Conservation (phyloP, 108 stramenopile species). For the Cylindrotheca fusiformis region DNA sequence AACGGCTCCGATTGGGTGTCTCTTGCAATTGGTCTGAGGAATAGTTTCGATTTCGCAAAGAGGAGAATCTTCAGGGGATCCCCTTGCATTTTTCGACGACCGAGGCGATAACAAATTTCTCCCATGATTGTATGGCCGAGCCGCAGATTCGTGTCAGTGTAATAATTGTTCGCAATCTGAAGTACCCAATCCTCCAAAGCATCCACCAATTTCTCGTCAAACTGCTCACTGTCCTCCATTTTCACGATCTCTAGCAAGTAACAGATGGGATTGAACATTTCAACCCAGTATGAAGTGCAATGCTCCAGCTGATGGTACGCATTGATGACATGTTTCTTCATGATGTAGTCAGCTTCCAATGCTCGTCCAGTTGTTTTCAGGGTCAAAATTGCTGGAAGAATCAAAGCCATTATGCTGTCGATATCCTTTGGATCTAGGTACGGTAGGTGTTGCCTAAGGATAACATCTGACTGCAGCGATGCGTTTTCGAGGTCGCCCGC, state of each 20-base stretch:
- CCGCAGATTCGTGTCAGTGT: constrained; percentile 6
- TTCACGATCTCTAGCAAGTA: constrained; percentile 46
- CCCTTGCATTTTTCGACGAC: constrained; percentile 2
- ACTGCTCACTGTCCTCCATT: constrained; percentile 17
- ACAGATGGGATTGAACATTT: constrained; percentile 49
- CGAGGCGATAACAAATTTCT: constrained; percentile 28
- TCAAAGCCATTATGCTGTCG: constrained; percentile 14
- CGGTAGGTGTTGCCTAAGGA: constrained; percentile 9
- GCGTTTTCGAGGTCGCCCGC: constrained; percentile 41
- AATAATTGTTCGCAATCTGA: constrained; percentile 34
- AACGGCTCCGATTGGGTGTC: constrained; percentile 18
- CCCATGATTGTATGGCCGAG: constrained; percentile 29
- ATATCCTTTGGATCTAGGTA: constrained; percentile 11
- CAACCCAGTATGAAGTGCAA: constrained; percentile 42
- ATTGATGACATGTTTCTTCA: constrained; percentile 37
- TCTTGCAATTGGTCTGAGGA: constrained; percentile 17
- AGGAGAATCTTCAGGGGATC: constrained; percentile 9
- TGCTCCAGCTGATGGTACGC: constrained; percentile 40
- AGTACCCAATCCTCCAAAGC: constrained; percentile 56
- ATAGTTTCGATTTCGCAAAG: constrained; percentile 8
- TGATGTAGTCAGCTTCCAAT: constrained; percentile 32
- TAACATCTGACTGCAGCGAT: constrained; percentile 1
- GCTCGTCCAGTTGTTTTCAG: constrained; percentile 55
- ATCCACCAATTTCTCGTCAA: constrained; percentile 29
- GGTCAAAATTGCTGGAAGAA: constrained; percentile 39